These are phyloP conservation scores for Steccherinum ochraceum DNA, from an alignment of 768 basidiomycete species.

Conservation along the genomic window DNA sequence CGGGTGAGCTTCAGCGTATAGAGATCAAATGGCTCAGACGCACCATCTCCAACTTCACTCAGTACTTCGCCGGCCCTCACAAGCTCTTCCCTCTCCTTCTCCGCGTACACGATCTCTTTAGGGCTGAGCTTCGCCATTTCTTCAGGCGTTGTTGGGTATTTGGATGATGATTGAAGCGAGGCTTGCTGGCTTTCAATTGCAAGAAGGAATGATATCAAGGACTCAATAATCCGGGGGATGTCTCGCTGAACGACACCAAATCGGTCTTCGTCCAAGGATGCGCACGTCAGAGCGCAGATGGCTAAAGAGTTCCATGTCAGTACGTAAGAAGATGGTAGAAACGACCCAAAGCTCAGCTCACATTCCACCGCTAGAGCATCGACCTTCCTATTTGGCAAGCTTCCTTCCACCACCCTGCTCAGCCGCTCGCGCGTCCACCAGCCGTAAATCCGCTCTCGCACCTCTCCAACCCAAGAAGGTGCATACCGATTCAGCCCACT, in stretches of 20 bases:
- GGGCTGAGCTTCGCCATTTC: slow-evolving; percentile 13
- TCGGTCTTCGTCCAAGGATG: slow-evolving; percentile 72
- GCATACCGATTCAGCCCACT: too few relatives aligned
- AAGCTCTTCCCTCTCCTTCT: slow-evolving; percentile 41
- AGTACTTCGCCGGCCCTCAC: slow-evolving; percentile 50
- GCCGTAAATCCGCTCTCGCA: slow-evolving; percentile 14
- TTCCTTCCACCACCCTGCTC: slow-evolving; percentile 45
- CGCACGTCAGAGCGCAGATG: slow-evolving; percentile 58
- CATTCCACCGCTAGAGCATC: slow-evolving; percentile 61
- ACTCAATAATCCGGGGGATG: slow-evolving; percentile 76
- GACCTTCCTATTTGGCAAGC: slow-evolving; percentile 54
- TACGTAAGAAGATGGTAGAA: not conserved
- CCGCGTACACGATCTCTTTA: slow-evolving; percentile 32
- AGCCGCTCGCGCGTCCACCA: slow-evolving; percentile 60
- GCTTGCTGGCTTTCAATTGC: slow-evolving; percentile 61
- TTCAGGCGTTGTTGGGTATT: slow-evolving; percentile 22
- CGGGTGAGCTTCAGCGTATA: not conserved
- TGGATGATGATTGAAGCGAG: slow-evolving; percentile 40
- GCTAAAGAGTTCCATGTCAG: slow-evolving; percentile 30
- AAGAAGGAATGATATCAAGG: slow-evolving; percentile 56
- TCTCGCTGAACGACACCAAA: slow-evolving; percentile 84
- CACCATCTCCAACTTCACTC: slow-evolving; percentile 52
- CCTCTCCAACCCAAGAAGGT: too few relatives aligned
- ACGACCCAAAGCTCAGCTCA: too few relatives aligned
- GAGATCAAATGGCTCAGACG: not conserved